Evolutionary conservation across 352 stramenopile species (phyloP), one percentile per base, ranked within the genome.

Genomic region (Phytophthora pisi): DNA sequence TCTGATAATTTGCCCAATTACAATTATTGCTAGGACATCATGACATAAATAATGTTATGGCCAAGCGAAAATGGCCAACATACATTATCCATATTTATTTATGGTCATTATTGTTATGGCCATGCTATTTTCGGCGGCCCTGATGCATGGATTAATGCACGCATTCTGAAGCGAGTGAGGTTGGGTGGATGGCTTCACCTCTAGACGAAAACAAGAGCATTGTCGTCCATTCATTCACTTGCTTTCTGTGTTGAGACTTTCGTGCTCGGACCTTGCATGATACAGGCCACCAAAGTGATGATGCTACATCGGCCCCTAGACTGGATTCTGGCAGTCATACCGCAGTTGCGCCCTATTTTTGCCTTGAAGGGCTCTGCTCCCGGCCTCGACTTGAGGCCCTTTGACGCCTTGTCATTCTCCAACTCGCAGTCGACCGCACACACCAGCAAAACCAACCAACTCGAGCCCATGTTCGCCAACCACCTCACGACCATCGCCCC

Each of bases 401-500:
- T 15, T 40, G 2, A 16, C 11, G 28, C 26, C 51, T 42, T 38
- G 38, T 69, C 68, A 77, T 68, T 77, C 47, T 68, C 54, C 9
- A 75, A 70, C 56, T 63, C n/a, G 26, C 61, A 24, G 10, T 43
- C 61, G 4, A 36, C 23, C 10, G 20, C 34, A 10, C 13, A 16
- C 15, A 51, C 50, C 15, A 49, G 50, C 51, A 2, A 18, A 45
- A 20, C 20, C 20, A 20, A 20, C 20, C 24, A 60, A 16, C 31
- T n/a, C 53, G 13, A 51, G 34, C 10, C 11, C 15, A 78, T 75
- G 71, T 78, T 78, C 51, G 36, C 63, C 26, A 75, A 72, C 28
- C 71, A 78, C 40, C 68, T 78, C 55, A 46, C 72, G 16, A 75
- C 71, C 23, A 68, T 78, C 61, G 71, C 68, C 11, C 62, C 62